phyloP scores from a whole-genome alignment of 306 rosid species.

The Cercis canadensis region DNA sequence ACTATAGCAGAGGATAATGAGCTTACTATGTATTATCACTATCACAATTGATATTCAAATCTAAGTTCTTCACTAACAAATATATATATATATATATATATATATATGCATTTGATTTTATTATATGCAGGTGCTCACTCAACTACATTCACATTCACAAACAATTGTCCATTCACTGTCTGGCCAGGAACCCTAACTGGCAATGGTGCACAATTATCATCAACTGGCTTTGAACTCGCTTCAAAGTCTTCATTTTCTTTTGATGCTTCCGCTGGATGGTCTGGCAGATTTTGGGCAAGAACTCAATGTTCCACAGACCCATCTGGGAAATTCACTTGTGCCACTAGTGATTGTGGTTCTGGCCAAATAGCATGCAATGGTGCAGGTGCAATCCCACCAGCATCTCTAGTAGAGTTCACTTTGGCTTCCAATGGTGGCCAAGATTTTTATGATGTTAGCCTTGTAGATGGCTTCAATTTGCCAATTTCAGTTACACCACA shows the following conservation, averaged over 20 bases:
- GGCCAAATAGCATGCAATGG: conserved; percentile 3
- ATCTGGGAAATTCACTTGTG: not conserved
- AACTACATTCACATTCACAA: not conserved
- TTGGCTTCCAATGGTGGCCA: not conserved
- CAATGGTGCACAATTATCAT: not conserved
- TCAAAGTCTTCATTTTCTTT: not conserved
- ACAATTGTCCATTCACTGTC: conserved; percentile 4
- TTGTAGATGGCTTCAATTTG: not conserved
- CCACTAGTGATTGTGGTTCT: not conserved
- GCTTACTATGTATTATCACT: no score
- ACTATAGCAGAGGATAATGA: no score
- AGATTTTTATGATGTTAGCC: conserved; percentile 11
- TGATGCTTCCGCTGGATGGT: not conserved
- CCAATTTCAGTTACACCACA: conserved; percentile 1
- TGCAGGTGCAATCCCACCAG: conserved; percentile 10
- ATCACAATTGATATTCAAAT: no score
- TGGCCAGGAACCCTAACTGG: conserved; percentile 16
- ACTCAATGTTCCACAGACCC: not conserved
- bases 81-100: no score
- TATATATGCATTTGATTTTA: no score
- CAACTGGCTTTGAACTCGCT: not conserved
- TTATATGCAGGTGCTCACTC: not conserved
- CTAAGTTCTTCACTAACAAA: no score
- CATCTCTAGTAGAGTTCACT: not conserved
- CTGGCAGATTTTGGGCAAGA: conserved; percentile 14